Evolutionary conservation across 2,329 filamentous ascomycete species (phyloP).

Genomic region (Aspergillus costaricaensis): DNA sequence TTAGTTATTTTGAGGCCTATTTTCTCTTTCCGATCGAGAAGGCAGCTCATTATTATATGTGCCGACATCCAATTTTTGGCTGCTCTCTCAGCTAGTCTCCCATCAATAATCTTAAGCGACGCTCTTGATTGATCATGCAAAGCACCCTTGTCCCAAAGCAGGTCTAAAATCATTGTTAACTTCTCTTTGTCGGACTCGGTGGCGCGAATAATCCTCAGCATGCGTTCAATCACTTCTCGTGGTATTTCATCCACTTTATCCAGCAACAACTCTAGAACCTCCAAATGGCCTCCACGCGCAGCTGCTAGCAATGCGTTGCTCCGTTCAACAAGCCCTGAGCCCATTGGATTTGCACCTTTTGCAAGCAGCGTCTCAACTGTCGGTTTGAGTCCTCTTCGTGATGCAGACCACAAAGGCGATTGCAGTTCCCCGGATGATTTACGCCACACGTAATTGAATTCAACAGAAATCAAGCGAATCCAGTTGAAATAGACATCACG

Average conservation of each 20-base stretch:
- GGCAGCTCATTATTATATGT: background rate
- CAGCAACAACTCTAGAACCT: background rate
- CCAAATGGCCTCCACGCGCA: background rate
- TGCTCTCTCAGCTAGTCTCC: background rate
- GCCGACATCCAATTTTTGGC: background rate
- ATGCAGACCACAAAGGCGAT: background rate
- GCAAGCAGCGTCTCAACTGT: background rate
- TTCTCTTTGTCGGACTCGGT: background rate
- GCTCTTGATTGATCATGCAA: background rate
- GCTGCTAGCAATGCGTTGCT: background rate
- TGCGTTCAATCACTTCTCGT: background rate
- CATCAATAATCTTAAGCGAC: background rate
- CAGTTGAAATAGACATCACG: background rate
- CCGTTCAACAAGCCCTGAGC: background rate
- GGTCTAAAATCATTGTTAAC: background rate
- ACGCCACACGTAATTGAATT: background rate
- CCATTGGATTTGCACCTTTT: background rate
- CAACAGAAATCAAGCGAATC: background rate
- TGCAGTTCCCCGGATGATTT: background rate
- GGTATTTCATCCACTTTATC: background rate
- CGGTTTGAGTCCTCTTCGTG: background rate
- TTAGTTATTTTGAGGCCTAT: background rate
- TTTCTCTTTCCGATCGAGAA: background rate
- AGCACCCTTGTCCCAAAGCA: constrained; percentile 1
- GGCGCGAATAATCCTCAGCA: background rate